Conservation (phyloP, 164 flowering plant genomes). For the Warburgia ugandensis region DNA sequence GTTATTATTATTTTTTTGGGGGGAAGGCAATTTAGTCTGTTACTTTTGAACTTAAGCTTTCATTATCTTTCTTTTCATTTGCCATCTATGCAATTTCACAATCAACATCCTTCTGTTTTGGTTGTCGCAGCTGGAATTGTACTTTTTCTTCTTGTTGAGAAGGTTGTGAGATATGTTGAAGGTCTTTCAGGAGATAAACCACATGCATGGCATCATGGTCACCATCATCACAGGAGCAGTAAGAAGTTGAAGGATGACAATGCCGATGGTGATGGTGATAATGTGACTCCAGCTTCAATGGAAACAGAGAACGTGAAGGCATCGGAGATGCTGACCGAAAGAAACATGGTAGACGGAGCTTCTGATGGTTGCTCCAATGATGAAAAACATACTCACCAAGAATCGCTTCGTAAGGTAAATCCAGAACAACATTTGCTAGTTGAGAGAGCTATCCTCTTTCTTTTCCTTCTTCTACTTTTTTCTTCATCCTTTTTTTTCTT, state of each 20-base stretch:
- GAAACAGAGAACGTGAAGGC: constrained; percentile 17
- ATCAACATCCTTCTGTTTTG: constrained; percentile 10
- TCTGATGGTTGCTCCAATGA: constrained; percentile 22
- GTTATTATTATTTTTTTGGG: too few relatives aligned
- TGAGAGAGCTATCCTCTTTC: too few relatives aligned
- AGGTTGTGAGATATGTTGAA: constrained; percentile 87
- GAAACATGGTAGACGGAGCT: constrained; percentile 17
- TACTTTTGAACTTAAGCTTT: too few relatives aligned
- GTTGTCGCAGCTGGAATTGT: constrained; percentile 83
- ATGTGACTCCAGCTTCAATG: constrained; percentile 16
- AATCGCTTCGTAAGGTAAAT: constrained; percentile 56
- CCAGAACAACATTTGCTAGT: too few relatives aligned
- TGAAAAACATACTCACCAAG: constrained; percentile 18
- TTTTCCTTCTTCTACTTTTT: too few relatives aligned
- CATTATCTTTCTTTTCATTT: constrained; percentile 1
- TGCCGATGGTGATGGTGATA: constrained; percentile 20
- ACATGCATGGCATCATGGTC: constrained; percentile 44
- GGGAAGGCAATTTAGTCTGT: too few relatives aligned
- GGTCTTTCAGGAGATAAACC: constrained; percentile 46
- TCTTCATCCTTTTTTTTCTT: too few relatives aligned
- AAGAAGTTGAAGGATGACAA: constrained; percentile 44
- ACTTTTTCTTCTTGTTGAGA: constrained; percentile 88
- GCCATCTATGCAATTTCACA: background rate
- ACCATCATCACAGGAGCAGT: constrained; percentile 51
- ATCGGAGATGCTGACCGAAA: constrained; percentile 17